Evolutionary conservation across 2,329 filamentous ascomycete genomes (phyloP).

Genomic region (Nothomitra cinnamomea): DNA sequence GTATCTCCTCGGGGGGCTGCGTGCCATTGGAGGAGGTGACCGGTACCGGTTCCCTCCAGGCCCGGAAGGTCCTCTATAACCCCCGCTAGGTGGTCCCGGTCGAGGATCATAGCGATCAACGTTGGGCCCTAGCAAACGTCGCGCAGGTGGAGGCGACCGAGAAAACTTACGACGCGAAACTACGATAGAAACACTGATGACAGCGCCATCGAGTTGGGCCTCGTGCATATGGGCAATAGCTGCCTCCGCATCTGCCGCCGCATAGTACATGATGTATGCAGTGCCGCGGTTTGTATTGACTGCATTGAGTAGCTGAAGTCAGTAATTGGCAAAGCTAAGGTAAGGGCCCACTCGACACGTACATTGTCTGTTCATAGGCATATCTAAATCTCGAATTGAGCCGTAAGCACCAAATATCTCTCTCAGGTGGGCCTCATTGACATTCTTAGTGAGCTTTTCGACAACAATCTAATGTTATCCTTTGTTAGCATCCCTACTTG

Average conservation of each 20-base stretch:
- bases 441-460: constrained; percentile 88
- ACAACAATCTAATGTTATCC: constrained; percentile 58
- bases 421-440: constrained; percentile 70
- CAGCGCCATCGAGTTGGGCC: constrained; percentile 72
- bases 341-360: constrained; percentile 20
- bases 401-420: constrained; percentile 91
- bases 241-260: constrained; percentile 62
- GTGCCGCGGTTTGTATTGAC: constrained; percentile 83
- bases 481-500: constrained; percentile 1
- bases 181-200: constrained; percentile 77
- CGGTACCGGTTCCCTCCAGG: constrained; percentile 17
- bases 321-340: not conserved
- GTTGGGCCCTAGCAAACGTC: constrained; percentile 40
- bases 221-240: constrained; percentile 97
- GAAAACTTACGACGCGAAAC: constrained; percentile 71
- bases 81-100: constrained; percentile 14
- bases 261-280: constrained; percentile 74
- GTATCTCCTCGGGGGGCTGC: constrained; percentile 7
- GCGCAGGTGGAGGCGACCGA: constrained; percentile 55
- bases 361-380: constrained; percentile 81
- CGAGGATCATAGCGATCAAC: constrained; percentile 30
- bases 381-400: constrained; percentile 67
- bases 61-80: constrained; percentile 9
- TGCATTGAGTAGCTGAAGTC: constrained; percentile 21
- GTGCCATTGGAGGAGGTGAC: constrained; percentile 16